phyloP scores from a whole-genome alignment of 2,329 filamentous ascomycete species.

The Colletotrichum sp. region DNA sequence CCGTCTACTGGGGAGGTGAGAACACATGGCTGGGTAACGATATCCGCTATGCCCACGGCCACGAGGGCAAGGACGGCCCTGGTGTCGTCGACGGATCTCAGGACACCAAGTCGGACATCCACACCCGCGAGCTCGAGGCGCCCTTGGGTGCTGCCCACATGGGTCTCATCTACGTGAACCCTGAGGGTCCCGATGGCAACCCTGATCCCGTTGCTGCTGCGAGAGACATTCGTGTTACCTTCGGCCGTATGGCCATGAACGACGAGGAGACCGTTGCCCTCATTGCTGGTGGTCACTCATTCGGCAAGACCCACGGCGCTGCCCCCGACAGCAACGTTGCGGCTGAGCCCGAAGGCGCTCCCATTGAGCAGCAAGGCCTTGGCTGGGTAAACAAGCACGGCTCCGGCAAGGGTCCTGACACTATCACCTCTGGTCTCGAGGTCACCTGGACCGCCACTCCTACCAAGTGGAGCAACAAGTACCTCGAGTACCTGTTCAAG shows the following conservation, averaged over 20 bases:
- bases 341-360: conserved; percentile 69
- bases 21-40: conserved; percentile 74
- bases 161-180: conserved; percentile 85
- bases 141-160: conserved; percentile 75
- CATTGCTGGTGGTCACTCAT: conserved; percentile 80
- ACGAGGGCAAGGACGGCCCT: conserved; percentile 38
- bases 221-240: conserved; percentile 77
- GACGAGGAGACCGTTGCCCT: conserved; percentile 82
- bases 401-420: conserved; percentile 70
- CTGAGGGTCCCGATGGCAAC: conserved; percentile 75
- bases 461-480: conserved; percentile 74
- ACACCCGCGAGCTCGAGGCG: conserved; percentile 55
- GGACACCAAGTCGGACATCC: conserved; percentile 27
- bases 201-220: conserved; percentile 75
- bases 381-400: conserved; percentile 73
- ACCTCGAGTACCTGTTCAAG: conserved; percentile 78
- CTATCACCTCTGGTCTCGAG: conserved; percentile 79
- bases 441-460: conserved; percentile 83
- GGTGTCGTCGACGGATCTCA: conserved; percentile 36
- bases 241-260: conserved; percentile 82
- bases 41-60: conserved; percentile 62
- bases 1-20: conserved; percentile 80
- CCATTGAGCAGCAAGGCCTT: conserved; percentile 70
- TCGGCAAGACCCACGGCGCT: conserved; percentile 83
- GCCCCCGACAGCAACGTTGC: conserved; percentile 64